Evolutionary conservation across 306 rosid genomes (phyloP), one percentile per base, ranked within the genome.

Genomic region (Urtica urens): DNA sequence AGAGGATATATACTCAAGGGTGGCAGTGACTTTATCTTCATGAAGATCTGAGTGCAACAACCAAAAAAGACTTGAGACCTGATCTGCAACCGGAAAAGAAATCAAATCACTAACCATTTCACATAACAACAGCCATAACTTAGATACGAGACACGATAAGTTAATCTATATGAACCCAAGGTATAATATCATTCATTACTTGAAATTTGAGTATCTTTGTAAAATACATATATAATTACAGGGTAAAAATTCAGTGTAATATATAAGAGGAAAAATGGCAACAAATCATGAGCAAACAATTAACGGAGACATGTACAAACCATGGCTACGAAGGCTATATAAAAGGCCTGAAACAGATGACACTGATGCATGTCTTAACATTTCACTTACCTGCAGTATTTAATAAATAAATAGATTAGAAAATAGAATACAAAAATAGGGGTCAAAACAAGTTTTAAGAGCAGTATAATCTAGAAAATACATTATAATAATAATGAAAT

Each of bases 1-100:
- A 15, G 97, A 76, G 64, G 97, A 88, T 72, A 81, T 61, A 66
- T 88, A 88, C 40, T 81, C 97, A 45, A 88, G 70, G 60, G 42
- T 58, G 30, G 86, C 66, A 34, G 63, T 63, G 49, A 73, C 69
- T 72, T 69, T 83, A 53, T 81, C 90, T 47, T 83, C 93, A 50
- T 79, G 92, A 72, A 88, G 95, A 62, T 88, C 95, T 17, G 81
- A 66, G 68, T 88, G 96, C 43, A 67, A 62, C 53, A 74, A 31
- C 76, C 96, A 90, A 76, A 78, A 82, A 40, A 74, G 58, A 65
- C 93, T 72, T 29, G 95, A 88, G 67, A 83, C 63, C 63, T 68
- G 76, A 63, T 72, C 96, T 88, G 74, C 46, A 74, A 60, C 42
- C 60, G 56, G 6, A 58, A 21, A 49, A 46, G 14, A 35, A 35